Evolutionary conservation across 495 filamentous ascomycete species (phyloP), one percentile per base, ranked within the genome.

Genomic region (Aspergillus biplanus): DNA sequence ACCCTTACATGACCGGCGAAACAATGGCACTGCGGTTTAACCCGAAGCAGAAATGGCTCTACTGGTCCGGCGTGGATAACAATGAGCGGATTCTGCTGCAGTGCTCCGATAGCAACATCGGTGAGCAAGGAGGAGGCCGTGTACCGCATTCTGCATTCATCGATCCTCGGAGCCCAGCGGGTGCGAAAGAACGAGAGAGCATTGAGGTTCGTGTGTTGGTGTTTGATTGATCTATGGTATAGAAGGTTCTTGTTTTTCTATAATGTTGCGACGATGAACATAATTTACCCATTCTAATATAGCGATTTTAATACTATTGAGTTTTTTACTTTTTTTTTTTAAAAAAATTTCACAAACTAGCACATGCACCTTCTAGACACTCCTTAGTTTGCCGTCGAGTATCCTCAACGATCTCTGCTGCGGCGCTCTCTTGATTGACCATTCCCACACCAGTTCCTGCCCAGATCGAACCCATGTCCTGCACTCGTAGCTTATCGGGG

Each of bases 191-290:
- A 8, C 77, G 89, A 68, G 90, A 95, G 79, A 96, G 92, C 71
- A 94, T 97, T 71, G 92, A 96, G 73, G 89, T 96, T 21, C 80
- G 92, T 68, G 89, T 90, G 11, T 77, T 96, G 73, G 88, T 96
- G 18, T 93, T 95, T 83, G 90, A 42, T 21, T 64, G 49, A 8
- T 50, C 31, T 8, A 16, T 33, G 35, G 8, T 13, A 27, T 27
- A 27, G 1, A 27, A 27, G 21, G 39, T 46, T 46, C 2, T 16
- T 47, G 39, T 15, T 33, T 33, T 6, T 50, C 39, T 44, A 27
- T 44, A 44, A 9, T 44, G 15, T 44, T 44, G 15, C 15, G 8
- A 44, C 3, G 8, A 44, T 44, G 8, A 44, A 9, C 15, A 44
- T 44, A 12, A 44, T 50, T 50, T 27, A 3, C 6, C 15, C 3